phyloP scores from a whole-genome alignment of 73 alveolate genomes.

The Chromera velia region DNA sequence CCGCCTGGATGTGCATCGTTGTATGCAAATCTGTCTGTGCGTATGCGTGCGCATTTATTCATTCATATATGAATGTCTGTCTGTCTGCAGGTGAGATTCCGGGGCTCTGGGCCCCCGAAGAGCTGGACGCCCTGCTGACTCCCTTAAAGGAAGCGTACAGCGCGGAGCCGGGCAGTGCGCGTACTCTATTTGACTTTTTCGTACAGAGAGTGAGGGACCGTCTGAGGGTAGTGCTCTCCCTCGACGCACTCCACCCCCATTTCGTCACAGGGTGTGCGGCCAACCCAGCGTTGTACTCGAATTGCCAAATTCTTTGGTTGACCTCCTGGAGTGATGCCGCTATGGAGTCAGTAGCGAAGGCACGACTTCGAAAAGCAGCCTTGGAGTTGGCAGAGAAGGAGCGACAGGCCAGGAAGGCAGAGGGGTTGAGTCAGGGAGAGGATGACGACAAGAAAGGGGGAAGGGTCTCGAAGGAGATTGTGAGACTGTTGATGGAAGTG shows the following conservation, averaged over 20 bases:
- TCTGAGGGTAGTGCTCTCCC: conserved; percentile 80
- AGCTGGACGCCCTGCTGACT: conserved; percentile 34
- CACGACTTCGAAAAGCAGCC: too few relatives aligned
- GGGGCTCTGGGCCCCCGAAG: conserved; percentile 81
- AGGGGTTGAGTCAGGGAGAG: too few relatives aligned
- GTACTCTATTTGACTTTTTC: conserved; percentile 72
- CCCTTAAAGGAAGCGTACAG: conserved; percentile 34
- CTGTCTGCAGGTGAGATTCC: conserved; percentile 98
- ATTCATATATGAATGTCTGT: too few relatives aligned
- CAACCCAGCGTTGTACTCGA: conserved; percentile 93
- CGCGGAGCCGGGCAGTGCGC: conserved; percentile 12
- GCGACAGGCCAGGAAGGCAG: neutral
- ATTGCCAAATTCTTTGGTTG: conserved; percentile 89
- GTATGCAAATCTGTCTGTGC: too few relatives aligned
- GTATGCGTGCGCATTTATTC: conserved; percentile 65
- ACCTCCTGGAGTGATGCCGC: conserved; percentile 54
- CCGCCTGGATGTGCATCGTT: too few relatives aligned
- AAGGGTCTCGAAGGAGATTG: neutral
- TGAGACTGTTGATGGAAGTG: conserved; percentile 31
- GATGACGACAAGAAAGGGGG: neutral
- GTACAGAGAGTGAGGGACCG: conserved; percentile 73
- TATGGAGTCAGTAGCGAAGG: too few relatives aligned
- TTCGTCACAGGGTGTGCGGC: conserved; percentile 81
- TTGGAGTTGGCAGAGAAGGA: neutral
- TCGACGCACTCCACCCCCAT: conserved; percentile 90